Percentiles rank a stretch among this genome's conserved stretches.
Evolutionary conservation across 208 protist species (phyloP).

Genomic region (Crithidia expoeki): DNA sequence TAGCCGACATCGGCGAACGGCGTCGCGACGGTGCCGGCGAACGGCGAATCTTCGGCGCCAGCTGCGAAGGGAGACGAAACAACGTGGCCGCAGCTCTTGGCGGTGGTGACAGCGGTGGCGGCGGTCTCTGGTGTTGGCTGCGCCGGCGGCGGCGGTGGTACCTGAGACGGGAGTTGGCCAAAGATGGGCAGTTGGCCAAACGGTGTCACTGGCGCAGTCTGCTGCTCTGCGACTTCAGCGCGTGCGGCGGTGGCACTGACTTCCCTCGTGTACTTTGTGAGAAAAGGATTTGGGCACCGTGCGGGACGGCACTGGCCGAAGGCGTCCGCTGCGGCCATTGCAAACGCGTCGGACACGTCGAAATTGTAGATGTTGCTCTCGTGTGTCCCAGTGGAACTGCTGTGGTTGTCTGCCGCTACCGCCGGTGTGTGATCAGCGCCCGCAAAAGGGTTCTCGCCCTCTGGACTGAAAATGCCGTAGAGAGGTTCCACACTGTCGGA

Average conservation of each 20-base stretch:
- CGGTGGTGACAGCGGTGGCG: not conserved
- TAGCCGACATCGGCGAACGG: constrained; percentile 39
- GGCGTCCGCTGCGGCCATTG: constrained; percentile 44
- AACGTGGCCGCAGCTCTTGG: constrained; percentile 15
- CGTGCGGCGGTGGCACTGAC: constrained; percentile 17
- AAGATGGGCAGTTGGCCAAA: constrained; percentile 86
- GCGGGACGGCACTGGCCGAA: constrained; percentile 54
- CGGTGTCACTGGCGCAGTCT: constrained; percentile 64
- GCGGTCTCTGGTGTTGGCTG: not conserved
- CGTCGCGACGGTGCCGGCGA: constrained; percentile 37
- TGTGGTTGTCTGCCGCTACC: constrained; percentile 4
- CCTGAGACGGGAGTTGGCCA: constrained; percentile 45
- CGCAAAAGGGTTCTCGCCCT: constrained; percentile 64
- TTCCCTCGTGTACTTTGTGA: constrained; percentile 17
- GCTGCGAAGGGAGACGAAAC: constrained; percentile 71
- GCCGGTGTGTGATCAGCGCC: not conserved
- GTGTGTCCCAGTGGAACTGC: not conserved
- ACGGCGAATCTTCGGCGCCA: constrained; percentile 29
- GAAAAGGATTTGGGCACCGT: constrained; percentile 54
- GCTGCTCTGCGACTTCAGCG: constrained; percentile 28
- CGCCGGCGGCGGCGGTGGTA: not conserved
- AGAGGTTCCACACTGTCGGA: constrained; percentile 44
- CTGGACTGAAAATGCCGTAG: constrained; percentile 48
- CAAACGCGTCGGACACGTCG: constrained; percentile 54
- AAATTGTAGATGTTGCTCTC: constrained; percentile 24